Base-by-base conservation (phyloP, 768 basidiomycete species). In the Mycena polygramma region DNA sequence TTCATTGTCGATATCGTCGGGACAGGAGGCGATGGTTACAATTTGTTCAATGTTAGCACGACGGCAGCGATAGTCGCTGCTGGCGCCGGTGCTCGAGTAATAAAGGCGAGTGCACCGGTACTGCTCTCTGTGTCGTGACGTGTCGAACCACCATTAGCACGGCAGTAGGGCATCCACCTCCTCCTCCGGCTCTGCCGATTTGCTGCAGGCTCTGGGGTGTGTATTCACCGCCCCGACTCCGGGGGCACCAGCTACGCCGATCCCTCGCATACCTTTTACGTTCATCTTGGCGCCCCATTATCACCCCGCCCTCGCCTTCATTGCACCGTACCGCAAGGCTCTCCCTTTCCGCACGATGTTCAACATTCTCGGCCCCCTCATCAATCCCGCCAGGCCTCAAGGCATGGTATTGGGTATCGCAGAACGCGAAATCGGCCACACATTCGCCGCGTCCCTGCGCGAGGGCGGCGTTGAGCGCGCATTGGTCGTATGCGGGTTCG, bases 21-120 rank as follows among this genome's bases (percentile, higher is more conserved):
- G 2, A 96, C 95, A 0, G 96, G 97, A 14, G 97, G 98, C 9
- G 98, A 98, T 80, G 96, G 96, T 0, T 90, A 96, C 80, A 94
- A 98, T 76, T 92, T 97, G 0, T 98, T 96, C 87, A 98, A 99
- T 78, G 97, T 98, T 61, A 97, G 95, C 78, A 98, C 97, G 1
- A 92, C 95, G 2, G 97, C 97, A 3, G 97, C 89, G 0, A 88
- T 99, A 70, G 94, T 98, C 22, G 97, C 97, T 36, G 96, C 96
- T 26, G 97, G 97, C 17, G 94, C 96, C 9, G 97, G 97, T 7
- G 94, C 94, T 0, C 87, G 96, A 41, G 96, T 99, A 2, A 89
- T 95, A 79, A 98, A 99, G 86, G 96, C 94, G 76, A 69, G 87
- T 74, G 64, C 63, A 11, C 72, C 20, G 55, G 64, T 53, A 63